Evolutionary conservation across 2,329 filamentous ascomycete genomes (phyloP).

Genomic region (Sarocladium oryzae): DNA sequence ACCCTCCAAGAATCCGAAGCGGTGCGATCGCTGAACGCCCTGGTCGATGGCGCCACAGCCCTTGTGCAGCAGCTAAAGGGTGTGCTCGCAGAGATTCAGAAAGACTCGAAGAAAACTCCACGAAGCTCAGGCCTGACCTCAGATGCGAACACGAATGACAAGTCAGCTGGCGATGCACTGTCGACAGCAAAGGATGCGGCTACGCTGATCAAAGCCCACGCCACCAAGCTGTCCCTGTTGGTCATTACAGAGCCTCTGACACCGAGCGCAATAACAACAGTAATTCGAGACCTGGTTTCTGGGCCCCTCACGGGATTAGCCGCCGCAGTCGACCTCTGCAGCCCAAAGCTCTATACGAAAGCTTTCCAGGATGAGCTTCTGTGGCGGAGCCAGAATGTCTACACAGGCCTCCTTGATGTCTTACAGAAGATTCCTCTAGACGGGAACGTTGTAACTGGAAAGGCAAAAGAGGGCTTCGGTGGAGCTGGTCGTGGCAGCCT

Average conservation of each 20-base stretch:
- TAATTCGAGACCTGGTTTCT: slow-evolving; percentile 65
- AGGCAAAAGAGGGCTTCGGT: slow-evolving; percentile 17
- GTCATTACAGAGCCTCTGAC: slow-evolving; percentile 85
- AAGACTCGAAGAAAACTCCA: slow-evolving; percentile 12
- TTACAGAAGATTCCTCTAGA: slow-evolving; percentile 53
- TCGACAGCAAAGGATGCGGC: slow-evolving; percentile 66
- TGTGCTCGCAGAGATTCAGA: slow-evolving; percentile 32
- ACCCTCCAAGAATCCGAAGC: not conserved
- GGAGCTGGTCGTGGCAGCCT: slow-evolving; percentile 47
- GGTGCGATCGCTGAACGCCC: not conserved
- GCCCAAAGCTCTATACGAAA: slow-evolving; percentile 53
- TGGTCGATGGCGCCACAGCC: slow-evolving; percentile 18
- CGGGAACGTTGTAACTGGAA: slow-evolving; percentile 41
- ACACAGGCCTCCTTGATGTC: slow-evolving; percentile 57
- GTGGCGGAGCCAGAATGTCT: slow-evolving; percentile 48
- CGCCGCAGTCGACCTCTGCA: slow-evolving; percentile 61
- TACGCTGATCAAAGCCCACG: slow-evolving; percentile 70
- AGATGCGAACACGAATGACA: slow-evolving; percentile 9
- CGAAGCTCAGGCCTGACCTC: slow-evolving; percentile 15
- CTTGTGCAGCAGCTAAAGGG: slow-evolving; percentile 38
- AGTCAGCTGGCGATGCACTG: slow-evolving; percentile 49
- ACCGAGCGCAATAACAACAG: slow-evolving; percentile 62
- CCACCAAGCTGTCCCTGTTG: slow-evolving; percentile 81
- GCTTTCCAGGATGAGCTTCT: slow-evolving; percentile 59
- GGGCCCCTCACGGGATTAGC: slow-evolving; percentile 70